A percentile compares a stretch with the other conserved stretches of the same genome.
phyloP scores from a whole-genome alignment of 768 basidiomycete genomes.

The Trichaptum fuscoviolaceum region DNA sequence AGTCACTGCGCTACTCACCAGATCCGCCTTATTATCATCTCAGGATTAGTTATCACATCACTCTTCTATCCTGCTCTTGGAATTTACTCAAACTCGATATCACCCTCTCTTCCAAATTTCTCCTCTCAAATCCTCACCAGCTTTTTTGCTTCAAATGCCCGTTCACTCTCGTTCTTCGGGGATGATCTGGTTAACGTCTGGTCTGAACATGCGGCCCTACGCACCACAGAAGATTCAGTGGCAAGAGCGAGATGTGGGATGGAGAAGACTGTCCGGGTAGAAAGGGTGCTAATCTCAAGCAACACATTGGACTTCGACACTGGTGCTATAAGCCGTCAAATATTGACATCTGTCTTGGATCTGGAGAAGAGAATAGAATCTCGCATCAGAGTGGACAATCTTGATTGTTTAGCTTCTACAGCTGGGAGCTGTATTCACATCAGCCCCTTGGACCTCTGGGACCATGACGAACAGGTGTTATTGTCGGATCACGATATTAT shows the following conservation, averaged over 20 bases:
- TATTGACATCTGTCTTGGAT: constrained; percentile 57
- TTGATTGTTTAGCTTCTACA: not conserved
- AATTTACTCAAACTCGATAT: constrained; percentile 71
- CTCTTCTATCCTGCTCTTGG: constrained; percentile 89
- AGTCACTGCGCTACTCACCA: constrained; percentile 91
- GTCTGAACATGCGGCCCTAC: constrained; percentile 59
- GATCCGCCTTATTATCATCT: constrained; percentile 83
- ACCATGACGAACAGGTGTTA: constrained; percentile 51
- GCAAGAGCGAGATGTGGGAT: constrained; percentile 66
- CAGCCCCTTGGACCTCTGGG: constrained; percentile 75
- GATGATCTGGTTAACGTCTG: constrained; percentile 69
- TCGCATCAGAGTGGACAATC: not conserved
- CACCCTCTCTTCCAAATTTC: constrained; percentile 50
- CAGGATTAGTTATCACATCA: constrained; percentile 81
- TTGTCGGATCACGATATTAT: constrained; percentile 50
- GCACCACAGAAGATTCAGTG: constrained; percentile 63
- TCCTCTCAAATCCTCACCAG: constrained; percentile 56
- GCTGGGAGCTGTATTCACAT: constrained; percentile 57
- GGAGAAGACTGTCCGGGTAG: constrained; percentile 67
- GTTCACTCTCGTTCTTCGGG: constrained; percentile 48
- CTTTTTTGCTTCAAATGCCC: constrained; percentile 48
- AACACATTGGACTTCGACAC: constrained; percentile 36
- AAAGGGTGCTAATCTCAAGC: constrained; percentile 69
- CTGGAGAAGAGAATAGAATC: constrained; percentile 39
- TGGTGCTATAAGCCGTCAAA: constrained; percentile 54